Evolutionary conservation across 1,284 basidiomycete species (phyloP).

Genomic region (Ceratobasidium sp.): DNA sequence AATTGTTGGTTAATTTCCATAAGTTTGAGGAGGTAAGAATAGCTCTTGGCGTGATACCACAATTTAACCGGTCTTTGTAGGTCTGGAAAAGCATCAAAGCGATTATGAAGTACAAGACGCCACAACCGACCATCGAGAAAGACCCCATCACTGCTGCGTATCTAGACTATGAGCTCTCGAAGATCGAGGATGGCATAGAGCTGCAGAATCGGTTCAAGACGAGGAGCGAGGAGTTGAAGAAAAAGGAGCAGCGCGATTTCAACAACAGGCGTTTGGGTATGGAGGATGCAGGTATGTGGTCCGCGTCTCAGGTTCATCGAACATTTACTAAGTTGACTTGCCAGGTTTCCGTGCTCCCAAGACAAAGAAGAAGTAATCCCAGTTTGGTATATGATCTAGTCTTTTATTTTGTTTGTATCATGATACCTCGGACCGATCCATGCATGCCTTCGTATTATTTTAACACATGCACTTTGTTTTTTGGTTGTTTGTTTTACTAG

Average conservation of each 20-base stretch:
- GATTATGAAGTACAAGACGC: constrained; percentile 27
- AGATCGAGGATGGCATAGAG: constrained; percentile 8
- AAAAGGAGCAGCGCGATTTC: constrained; percentile 32
- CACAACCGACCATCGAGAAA: neutral
- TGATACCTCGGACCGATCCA: neutral
- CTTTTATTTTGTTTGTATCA: neutral
- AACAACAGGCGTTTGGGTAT: constrained; percentile 33
- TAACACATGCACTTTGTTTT: neutral
- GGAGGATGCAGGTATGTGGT: constrained; percentile 32
- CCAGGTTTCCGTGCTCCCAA: constrained; percentile 30
- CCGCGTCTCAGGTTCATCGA: neutral
- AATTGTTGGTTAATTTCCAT: constrained; percentile 31
- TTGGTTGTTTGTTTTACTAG: constrained; percentile 7
- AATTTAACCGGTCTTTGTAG: neutral
- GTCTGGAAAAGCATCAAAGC: constrained; percentile 40
- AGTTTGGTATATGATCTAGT: neutral
- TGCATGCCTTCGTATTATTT: neutral
- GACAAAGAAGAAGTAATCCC: neutral
- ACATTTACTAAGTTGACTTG: neutral
- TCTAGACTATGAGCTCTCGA: constrained; percentile 3
- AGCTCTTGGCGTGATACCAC: neutral
- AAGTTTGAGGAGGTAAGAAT: constrained; percentile 34
- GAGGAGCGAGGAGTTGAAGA: constrained; percentile 16
- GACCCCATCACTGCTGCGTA: constrained; percentile 13
- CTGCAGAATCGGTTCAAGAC: constrained; percentile 26